Conservation (phyloP, 441 rosid species). For the Aleurites moluccanus region DNA sequence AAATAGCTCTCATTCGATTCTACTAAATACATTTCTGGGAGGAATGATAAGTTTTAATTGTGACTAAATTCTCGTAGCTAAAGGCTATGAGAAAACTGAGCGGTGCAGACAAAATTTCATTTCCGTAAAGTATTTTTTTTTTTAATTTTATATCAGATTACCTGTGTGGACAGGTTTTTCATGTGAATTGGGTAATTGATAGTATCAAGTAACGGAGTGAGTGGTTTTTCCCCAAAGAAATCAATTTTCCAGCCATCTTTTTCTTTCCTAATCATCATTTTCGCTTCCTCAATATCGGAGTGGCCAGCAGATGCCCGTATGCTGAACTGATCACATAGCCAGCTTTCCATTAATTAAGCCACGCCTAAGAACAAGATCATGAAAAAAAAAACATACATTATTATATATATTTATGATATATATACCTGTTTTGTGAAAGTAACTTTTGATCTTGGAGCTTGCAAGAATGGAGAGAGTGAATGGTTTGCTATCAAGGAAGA, state of each 20-base stretch:
- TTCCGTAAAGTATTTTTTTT: not conserved
- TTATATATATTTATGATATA: not conserved
- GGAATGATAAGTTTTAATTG: too few species aligned
- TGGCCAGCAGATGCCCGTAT: constrained; percentile 38
- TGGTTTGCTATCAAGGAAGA: constrained; percentile 25
- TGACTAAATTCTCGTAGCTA: too few species aligned
- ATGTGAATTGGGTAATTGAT: constrained; percentile 61
- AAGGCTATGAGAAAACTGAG: too few species aligned
- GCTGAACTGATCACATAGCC: constrained; percentile 34
- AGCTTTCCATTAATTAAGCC: not conserved
- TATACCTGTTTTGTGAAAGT: constrained; percentile 39
- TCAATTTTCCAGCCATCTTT: constrained; percentile 45
- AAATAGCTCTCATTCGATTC: too few species aligned
- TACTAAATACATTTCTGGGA: too few species aligned
- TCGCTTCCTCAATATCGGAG: constrained; percentile 30
- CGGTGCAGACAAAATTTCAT: too few species aligned
- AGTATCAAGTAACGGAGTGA: constrained; percentile 67
- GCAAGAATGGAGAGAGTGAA: constrained; percentile 26
- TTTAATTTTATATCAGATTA: constrained; percentile 6
- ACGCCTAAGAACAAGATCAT: not conserved
- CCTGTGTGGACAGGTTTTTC: constrained; percentile 62
- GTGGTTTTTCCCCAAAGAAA: constrained; percentile 51
- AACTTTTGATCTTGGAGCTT: constrained; percentile 22
- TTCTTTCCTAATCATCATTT: constrained; percentile 34
- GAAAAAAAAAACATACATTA: not conserved